phyloP scores from a whole-genome alignment of 2,329 filamentous ascomycete genomes.

The Podosphaera leucotricha region DNA sequence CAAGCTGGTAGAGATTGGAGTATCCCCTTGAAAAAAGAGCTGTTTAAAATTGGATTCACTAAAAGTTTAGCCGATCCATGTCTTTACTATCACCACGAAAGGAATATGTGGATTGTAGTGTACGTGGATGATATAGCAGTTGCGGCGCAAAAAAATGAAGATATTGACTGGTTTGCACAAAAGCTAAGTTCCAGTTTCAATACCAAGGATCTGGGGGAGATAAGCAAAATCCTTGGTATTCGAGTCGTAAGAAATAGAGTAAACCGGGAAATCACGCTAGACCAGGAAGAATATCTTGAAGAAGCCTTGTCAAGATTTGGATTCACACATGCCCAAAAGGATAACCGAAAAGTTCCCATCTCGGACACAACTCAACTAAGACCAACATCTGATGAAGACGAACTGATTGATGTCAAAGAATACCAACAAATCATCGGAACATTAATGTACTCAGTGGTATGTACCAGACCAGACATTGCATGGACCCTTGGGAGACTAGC shows the following conservation, averaged over 20 bases:
- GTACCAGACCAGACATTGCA: conserved; percentile 1
- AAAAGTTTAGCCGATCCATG: not conserved
- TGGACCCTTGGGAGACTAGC: not conserved
- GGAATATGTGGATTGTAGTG: not conserved
- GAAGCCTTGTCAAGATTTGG: not conserved
- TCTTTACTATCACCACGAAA: not conserved
- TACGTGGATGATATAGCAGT: conserved; percentile 1
- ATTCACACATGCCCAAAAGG: not conserved
- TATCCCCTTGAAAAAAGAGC: not conserved
- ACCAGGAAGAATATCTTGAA: not conserved
- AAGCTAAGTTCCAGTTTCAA: not conserved
- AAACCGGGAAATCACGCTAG: not conserved
- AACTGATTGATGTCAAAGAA: not conserved
- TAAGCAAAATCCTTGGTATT: not conserved
- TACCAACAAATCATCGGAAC: not conserved
- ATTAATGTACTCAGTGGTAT: not conserved
- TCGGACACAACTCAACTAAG: not conserved
- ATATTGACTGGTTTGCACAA: not conserved
- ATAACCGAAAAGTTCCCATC: not conserved
- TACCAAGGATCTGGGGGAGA: conserved; percentile 1
- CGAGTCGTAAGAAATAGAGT: not conserved
- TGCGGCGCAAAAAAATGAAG: not conserved
- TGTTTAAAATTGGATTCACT: not conserved
- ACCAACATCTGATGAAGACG: not conserved
- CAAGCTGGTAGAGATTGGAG: too few species aligned